Evolutionary conservation across 1,139 yeast species (phyloP).

Genomic region (Casaregolazyma suthepensis): DNA sequence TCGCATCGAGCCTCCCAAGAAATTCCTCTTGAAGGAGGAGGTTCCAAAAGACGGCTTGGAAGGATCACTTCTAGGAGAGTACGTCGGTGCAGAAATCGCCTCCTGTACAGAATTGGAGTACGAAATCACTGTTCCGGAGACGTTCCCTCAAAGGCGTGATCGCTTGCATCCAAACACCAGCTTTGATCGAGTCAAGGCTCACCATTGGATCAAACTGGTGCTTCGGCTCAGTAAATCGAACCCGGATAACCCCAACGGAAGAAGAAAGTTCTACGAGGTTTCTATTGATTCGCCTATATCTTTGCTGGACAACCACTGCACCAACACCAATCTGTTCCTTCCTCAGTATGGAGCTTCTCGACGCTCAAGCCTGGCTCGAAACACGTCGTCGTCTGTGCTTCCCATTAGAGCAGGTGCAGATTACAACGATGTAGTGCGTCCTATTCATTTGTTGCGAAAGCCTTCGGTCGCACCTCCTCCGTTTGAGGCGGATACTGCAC

Average conservation of each 20-base stretch:
- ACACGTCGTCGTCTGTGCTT: constrained; percentile 22
- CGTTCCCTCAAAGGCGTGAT: constrained; percentile 38
- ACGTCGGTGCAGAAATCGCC: constrained; percentile 34
- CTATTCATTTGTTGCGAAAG: constrained; percentile 36
- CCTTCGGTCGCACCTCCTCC: constrained; percentile 44
- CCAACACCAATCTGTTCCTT: constrained; percentile 32
- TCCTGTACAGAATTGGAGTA: constrained; percentile 66
- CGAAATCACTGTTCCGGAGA: constrained; percentile 71
- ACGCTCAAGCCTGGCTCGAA: constrained; percentile 15
- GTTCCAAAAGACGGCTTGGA: constrained; percentile 50
- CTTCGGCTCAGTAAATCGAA: constrained; percentile 61
- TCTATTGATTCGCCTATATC: constrained; percentile 90
- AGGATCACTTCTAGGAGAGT: constrained; percentile 34
- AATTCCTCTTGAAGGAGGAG: constrained; percentile 73
- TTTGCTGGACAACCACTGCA: constrained; percentile 47
- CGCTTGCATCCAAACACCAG: constrained; percentile 78
- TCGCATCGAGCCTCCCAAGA: constrained; percentile 81
- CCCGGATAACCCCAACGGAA: constrained; percentile 38
- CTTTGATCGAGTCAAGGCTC: constrained; percentile 67
- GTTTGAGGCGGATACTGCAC: constrained; percentile 25
- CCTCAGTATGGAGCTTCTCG: constrained; percentile 32
- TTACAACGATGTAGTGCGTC: constrained; percentile 1
- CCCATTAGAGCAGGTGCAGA: constrained; percentile 9
- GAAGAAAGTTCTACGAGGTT: constrained; percentile 81
- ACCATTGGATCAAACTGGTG: constrained; percentile 91